Percentiles rank a stretch among this genome's conserved stretches.
phyloP scores from a whole-genome alignment of 306 rosid species.

The Vigna mungo region DNA sequence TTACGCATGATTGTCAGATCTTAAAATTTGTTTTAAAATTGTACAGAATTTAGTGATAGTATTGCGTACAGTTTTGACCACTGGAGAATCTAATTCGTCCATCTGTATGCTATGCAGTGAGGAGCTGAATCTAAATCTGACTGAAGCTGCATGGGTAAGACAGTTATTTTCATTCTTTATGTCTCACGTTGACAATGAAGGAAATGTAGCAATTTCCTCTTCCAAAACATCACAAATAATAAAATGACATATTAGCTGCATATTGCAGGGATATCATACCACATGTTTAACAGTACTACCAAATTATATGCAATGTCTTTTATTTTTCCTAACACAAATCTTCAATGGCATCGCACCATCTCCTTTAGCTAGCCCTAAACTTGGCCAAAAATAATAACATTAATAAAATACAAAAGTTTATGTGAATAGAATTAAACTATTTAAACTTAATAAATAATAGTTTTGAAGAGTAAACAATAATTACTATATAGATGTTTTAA shows the following conservation, averaged over 20 bases:
- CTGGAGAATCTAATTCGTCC: constrained; percentile 45
- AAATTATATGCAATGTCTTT: background rate
- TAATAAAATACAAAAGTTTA: background rate
- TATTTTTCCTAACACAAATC: background rate
- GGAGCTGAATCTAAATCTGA: constrained; percentile 88
- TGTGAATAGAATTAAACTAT: background rate
- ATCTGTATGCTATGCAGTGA: constrained; percentile 66
- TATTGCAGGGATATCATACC: background rate
- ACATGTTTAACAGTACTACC: background rate
- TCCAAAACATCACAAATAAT: background rate
- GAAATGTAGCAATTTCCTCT: background rate
- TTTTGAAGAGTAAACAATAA: background rate
- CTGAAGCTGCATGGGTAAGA: constrained; percentile 97
- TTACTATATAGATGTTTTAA: background rate
- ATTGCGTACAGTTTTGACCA: constrained; percentile 35
- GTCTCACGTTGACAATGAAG: background rate
- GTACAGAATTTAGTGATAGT: constrained; percentile 14
- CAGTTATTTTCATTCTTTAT: constrained; percentile 13
- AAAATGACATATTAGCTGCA: background rate
- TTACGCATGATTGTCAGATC: background rate
- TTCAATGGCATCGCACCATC: background rate
- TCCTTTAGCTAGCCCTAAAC: background rate
- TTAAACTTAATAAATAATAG: background rate
- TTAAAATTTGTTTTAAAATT: background rate
- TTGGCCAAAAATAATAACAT: background rate